These are phyloP conservation scores for Scheffersomyces lignosus DNA, from an alignment of 805 yeast species.

Conservation along the genomic window DNA sequence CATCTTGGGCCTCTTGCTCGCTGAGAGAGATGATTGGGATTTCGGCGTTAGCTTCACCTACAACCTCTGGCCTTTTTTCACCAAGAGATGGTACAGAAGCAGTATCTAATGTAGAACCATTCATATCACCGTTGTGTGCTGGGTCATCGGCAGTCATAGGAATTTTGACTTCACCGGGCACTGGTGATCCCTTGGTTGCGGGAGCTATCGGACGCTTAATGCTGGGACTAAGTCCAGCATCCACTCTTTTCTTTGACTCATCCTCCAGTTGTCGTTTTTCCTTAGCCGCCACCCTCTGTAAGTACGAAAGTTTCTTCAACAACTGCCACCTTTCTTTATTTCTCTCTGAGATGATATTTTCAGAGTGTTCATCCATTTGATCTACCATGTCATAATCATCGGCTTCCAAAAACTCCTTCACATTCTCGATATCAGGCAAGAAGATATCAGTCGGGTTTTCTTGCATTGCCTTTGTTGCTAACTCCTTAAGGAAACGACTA, in stretches of 20 bases:
- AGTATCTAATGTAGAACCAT: not conserved
- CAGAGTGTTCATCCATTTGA: conserved; percentile 39
- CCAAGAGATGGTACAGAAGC: conserved; percentile 2
- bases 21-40: conserved; percentile 45
- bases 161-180: conserved; percentile 4
- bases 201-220: conserved; percentile 1
- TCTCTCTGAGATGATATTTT: conserved; percentile 36
- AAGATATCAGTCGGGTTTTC: conserved; percentile 32
- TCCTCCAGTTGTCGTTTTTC: conserved; percentile 39
- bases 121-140: not conserved
- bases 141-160: conserved; percentile 3
- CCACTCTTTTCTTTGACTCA: conserved; percentile 36
- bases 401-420: conserved; percentile 53
- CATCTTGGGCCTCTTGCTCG: conserved; percentile 42
- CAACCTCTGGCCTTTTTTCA: conserved; percentile 3
- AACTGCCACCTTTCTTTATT: conserved; percentile 67
- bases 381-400: conserved; percentile 40
- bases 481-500: conserved; percentile 52
- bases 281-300: conserved; percentile 65
- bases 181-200: conserved; percentile 3
- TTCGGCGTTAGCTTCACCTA: conserved; percentile 3
- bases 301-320: conserved; percentile 67
- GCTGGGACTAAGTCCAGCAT: conserved; percentile 28
- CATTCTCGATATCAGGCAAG: conserved; percentile 59
- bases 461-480: conserved; percentile 52